Evolutionary conservation across 1,284 basidiomycete genomes (phyloP).

Genomic region (Puccinia coronata): DNA sequence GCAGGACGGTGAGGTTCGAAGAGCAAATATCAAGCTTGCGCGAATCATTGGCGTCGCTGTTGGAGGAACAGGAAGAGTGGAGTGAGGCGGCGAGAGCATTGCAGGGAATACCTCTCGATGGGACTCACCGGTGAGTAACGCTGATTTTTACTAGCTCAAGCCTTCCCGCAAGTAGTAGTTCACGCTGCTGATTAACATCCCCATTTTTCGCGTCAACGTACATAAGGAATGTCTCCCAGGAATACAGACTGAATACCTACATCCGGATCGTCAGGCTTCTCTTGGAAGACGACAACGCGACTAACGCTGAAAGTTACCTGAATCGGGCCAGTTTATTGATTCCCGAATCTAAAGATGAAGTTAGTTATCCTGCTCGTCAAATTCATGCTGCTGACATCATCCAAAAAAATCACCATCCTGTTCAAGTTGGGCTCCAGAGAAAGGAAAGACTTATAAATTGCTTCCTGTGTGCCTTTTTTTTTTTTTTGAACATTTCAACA

Average conservation of each 20-base stretch:
- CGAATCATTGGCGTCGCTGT: conserved; percentile 79
- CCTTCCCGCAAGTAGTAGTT: too few relatives aligned
- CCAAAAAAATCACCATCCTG: neutral
- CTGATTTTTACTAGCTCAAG: too few relatives aligned
- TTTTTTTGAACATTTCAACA: neutral
- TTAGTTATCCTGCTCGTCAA: conserved; percentile 62
- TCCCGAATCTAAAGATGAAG: conserved; percentile 73
- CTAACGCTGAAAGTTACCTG: conserved; percentile 92
- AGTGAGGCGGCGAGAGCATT: conserved; percentile 84
- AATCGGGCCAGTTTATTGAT: conserved; percentile 88
- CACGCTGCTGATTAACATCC: too few relatives aligned
- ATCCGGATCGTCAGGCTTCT: conserved; percentile 90
- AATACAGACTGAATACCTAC: conserved; percentile 84
- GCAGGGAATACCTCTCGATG: conserved; percentile 85
- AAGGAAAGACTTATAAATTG: neutral
- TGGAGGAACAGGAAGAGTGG: conserved; percentile 92
- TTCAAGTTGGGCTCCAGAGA: neutral
- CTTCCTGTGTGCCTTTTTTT: neutral
- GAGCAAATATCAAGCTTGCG: conserved; percentile 87
- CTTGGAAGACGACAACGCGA: conserved; percentile 91
- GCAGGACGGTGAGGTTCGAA: conserved; percentile 81
- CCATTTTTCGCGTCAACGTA: conserved; percentile 63
- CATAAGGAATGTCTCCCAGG: conserved; percentile 76
- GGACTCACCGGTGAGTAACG: conserved; percentile 72
- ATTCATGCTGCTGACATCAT: neutral